Base-by-base conservation (phyloP, 305 asterid genomes). In the Fraxinus baroniana region DNA sequence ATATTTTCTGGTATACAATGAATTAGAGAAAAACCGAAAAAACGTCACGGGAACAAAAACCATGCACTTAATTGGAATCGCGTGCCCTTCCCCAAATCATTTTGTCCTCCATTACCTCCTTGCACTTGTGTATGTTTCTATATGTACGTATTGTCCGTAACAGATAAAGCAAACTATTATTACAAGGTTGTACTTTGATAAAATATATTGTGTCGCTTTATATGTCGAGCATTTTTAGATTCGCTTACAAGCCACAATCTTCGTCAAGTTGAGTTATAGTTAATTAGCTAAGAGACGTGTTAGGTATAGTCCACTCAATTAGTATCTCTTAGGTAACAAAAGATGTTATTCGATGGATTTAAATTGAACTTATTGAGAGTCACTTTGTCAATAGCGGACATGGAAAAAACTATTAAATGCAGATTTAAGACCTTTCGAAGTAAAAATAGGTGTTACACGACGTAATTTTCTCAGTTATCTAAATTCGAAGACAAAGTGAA, bases 11-110 rank as follows among this genome's bases (percentile, higher is more conserved):
- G 79, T 82, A 49, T 41, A 74, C 41, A 84, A 86, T 80, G 84
- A 77, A 44, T 32, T 5, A 13, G n/a, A 64, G 83, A 87, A 76
- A 78, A 37, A n/a, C n/a, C n/a, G n/a, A n/a, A n/a, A n/a, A n/a
- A n/a, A n/a, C n/a, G n/a, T n/a, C n/a, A n/a, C n/a, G n/a, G n/a
- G n/a, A n/a, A n/a, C n/a, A n/a, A n/a, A n/a, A n/a, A n/a, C n/a
- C n/a, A n/a, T 88, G 87, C 70, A 87, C 87, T 89, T 72, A 80
- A 81, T 72, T 79, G 86, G 78, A 86, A 84, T 84, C 86, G 92
- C 95, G 92, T 91, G 93, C 89, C 88, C 52, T 86, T 33, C 36
- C 77, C 78, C 24, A 74, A 60, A 90, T 92, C 85, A 92, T 90
- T 78, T 8, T 92, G 95, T 91, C 90, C 77, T 85, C 95, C 95